phyloP scores from a whole-genome alignment of 345 rosid genomes.

The Pugionium cornutum region DNA sequence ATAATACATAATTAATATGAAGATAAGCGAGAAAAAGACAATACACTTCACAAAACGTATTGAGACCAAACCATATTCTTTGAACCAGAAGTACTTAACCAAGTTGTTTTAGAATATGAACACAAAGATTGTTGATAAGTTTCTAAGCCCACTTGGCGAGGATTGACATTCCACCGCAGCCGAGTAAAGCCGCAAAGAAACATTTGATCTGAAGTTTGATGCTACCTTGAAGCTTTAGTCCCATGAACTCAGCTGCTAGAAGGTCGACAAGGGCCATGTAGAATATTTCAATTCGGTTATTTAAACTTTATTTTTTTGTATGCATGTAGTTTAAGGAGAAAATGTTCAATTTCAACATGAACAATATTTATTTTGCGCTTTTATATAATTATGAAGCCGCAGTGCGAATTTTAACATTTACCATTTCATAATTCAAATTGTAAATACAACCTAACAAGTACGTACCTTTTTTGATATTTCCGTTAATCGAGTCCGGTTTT shows the following conservation, averaged over 20 bases:
- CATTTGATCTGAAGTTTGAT: conserved; percentile 59
- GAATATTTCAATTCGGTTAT: neutral
- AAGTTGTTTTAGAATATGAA: neutral
- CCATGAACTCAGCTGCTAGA: conserved; percentile 62
- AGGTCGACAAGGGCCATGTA: conserved; percentile 84
- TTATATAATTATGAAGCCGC: no score
- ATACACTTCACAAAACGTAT: neutral
- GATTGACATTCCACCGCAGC: conserved; percentile 66
- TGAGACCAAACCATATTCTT: neutral
- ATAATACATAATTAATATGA: neutral
- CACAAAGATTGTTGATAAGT: neutral
- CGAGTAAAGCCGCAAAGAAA: conserved; percentile 52
- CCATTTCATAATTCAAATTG: no score
- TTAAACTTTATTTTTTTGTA: no score
- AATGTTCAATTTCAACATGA: no score
- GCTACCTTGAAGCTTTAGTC: conserved; percentile 60
- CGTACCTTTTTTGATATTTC: no score
- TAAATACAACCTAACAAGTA: no score
- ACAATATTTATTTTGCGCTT: no score
- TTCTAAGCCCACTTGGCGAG: conserved; percentile 66
- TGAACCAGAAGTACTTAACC: neutral
- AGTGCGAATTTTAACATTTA: no score
- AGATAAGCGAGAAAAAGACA: neutral
- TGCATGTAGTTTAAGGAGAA: no score
- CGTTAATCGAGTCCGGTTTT: no score